phyloP scores from a whole-genome alignment of 805 yeast species.

The Barnettozyma populi region DNA sequence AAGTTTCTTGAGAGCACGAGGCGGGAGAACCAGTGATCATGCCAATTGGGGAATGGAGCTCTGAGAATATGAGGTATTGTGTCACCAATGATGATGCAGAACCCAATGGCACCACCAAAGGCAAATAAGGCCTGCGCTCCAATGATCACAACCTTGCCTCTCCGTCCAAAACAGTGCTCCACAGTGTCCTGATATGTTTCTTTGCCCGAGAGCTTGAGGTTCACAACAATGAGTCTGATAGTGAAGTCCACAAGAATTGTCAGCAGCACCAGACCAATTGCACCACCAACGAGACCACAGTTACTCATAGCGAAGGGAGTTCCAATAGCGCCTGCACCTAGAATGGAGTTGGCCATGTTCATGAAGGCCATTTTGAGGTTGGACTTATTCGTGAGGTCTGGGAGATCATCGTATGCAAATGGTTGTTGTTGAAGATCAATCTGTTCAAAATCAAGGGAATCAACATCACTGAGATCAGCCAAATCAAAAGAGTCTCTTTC shows the following conservation, averaged over 20 bases:
- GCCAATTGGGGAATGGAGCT: constrained; percentile 49
- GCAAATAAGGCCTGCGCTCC: constrained; percentile 85
- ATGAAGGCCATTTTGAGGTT: constrained; percentile 82
- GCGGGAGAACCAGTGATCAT: constrained; percentile 33
- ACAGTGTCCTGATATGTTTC: constrained; percentile 84
- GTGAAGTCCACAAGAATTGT: constrained; percentile 88
- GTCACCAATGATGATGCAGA: constrained; percentile 91
- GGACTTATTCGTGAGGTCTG: constrained; percentile 33
- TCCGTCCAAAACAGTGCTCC: constrained; percentile 65
- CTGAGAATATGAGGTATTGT: constrained; percentile 86
- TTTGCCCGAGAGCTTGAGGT: constrained; percentile 72
- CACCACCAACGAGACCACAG: constrained; percentile 73
- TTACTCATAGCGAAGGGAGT: constrained; percentile 85
- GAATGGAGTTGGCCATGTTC: constrained; percentile 94
- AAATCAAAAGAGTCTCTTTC: not conserved
- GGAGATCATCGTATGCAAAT: constrained; percentile 13
- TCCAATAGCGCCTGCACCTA: constrained; percentile 95
- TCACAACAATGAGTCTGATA: constrained; percentile 67
- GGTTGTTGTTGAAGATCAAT: constrained; percentile 14
- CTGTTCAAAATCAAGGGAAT: constrained; percentile 22
- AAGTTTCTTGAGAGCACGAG: constrained; percentile 61
- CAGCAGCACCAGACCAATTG: constrained; percentile 51
- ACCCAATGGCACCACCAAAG: constrained; percentile 90
- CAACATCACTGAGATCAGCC: constrained; percentile 5
- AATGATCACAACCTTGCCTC: constrained; percentile 63